A percentile compares a stretch with the other conserved stretches of the same genome.
These are phyloP conservation scores for Globisporangium irregulare DNA, from an alignment of 352 stramenopile species.

Conservation along the genomic window DNA sequence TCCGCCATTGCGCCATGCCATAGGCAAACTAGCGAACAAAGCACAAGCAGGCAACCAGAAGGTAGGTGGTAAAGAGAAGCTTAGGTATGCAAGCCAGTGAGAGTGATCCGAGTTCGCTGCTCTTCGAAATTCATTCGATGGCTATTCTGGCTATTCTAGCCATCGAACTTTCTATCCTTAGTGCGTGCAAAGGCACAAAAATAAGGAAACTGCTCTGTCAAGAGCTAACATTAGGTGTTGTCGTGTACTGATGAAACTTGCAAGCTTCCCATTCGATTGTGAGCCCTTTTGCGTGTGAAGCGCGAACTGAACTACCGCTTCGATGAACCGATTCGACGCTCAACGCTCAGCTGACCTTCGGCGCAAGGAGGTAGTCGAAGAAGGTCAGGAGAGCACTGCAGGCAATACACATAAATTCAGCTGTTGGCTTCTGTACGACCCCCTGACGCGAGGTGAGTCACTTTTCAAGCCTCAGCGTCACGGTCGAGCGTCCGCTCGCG, in stretches of 20 bases:
- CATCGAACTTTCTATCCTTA: neutral
- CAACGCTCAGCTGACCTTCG: neutral
- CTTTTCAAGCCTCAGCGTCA: neutral
- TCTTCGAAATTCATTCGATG: neutral
- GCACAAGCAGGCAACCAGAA: too few relatives aligned
- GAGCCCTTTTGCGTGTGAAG: neutral
- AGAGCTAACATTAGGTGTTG: neutral
- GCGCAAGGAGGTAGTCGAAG: neutral
- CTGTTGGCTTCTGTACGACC: neutral
- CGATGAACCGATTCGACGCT: neutral
- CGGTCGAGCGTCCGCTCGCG: neutral
- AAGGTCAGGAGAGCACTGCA: neutral
- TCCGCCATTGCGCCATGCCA: slow-evolving; percentile 13
- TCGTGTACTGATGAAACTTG: neutral
- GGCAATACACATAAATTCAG: neutral
- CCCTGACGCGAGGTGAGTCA: neutral
- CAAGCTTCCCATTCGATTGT: neutral
- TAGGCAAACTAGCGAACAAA: neutral
- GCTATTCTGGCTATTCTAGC: neutral
- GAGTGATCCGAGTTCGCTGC: neutral
- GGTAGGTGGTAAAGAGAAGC: too few relatives aligned
- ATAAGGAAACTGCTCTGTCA: neutral
- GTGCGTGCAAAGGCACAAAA: neutral
- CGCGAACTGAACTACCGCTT: neutral
- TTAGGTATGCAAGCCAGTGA: neutral